These are phyloP conservation scores for Clavispora asparagi DNA, from an alignment of 805 yeast genomes.

Conservation along the genomic window DNA sequence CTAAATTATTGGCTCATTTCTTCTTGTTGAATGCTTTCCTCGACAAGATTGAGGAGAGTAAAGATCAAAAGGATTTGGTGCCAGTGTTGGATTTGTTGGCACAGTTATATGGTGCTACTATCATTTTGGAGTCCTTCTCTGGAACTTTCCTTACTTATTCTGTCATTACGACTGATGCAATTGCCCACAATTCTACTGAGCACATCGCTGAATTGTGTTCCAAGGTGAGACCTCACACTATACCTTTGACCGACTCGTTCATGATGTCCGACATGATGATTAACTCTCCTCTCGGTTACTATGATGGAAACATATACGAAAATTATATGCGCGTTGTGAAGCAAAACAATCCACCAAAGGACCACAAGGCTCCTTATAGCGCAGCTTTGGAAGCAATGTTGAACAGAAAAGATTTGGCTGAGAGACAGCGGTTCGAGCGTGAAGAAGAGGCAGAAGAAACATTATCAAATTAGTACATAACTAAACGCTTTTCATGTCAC, in stretches of 20 bases:
- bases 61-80: constrained; percentile 37
- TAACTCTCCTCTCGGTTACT: constrained; percentile 77
- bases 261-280: constrained; percentile 74
- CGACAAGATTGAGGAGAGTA: constrained; percentile 28
- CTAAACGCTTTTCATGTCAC: too few species aligned
- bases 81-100: constrained; percentile 51
- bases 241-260: constrained; percentile 81
- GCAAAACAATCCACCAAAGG: constrained; percentile 42
- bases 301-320: constrained; percentile 78
- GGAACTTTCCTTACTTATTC: constrained; percentile 66
- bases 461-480: constrained; percentile 12
- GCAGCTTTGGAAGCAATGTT: constrained; percentile 36
- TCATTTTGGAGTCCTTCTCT: constrained; percentile 61
- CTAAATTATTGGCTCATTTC: constrained; percentile 48
- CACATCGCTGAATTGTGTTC: constrained; percentile 28
- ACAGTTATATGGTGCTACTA: constrained; percentile 51
- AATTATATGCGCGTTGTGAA: constrained; percentile 62
- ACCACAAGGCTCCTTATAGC: constrained; percentile 59
- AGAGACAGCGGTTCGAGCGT: constrained; percentile 36
- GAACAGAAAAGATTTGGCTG: constrained; percentile 32
- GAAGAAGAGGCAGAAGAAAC: constrained; percentile 27
- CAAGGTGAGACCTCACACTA: constrained; percentile 56
- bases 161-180: constrained; percentile 46
- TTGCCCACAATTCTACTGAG: constrained; percentile 42
- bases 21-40: constrained; percentile 39